phyloP scores from a whole-genome alignment of 2,329 filamentous ascomycete species.

The Aspergillus hiratsukae region DNA sequence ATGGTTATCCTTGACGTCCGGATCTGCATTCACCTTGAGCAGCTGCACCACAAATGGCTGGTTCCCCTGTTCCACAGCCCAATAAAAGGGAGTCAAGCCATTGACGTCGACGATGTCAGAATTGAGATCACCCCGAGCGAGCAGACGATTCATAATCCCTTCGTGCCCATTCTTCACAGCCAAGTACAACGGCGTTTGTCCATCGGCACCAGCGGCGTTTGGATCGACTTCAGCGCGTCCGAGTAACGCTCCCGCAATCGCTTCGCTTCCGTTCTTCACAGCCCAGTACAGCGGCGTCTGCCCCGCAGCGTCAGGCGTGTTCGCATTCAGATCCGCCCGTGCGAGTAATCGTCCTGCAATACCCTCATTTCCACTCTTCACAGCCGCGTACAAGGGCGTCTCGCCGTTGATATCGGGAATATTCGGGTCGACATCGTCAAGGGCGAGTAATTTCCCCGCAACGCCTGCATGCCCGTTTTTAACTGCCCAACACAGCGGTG shows the following conservation, averaged over 20 bases:
- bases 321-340: constrained; percentile 10
- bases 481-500: constrained; percentile 18
- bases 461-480: constrained; percentile 15
- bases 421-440: constrained; percentile 14
- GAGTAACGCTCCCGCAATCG: constrained; percentile 19
- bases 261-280: constrained; percentile 16
- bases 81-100: constrained; percentile 2
- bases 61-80: constrained; percentile 5
- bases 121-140: constrained; percentile 3
- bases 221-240: constrained; percentile 9
- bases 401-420: constrained; percentile 9
- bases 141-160: constrained; percentile 16
- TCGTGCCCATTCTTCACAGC: constrained; percentile 17
- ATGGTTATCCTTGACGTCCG: constrained; percentile 8
- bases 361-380: constrained; percentile 7
- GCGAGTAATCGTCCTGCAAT: constrained; percentile 15
- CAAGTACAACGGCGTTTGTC: constrained; percentile 10
- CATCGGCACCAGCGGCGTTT: constrained; percentile 6
- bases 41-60: constrained; percentile 6
- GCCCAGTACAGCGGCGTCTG: constrained; percentile 13
- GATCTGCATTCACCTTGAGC: constrained; percentile 6
- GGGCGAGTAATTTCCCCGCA: constrained; percentile 9
- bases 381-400: constrained; percentile 13
- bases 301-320: constrained; percentile 6
- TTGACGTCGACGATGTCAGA: constrained; percentile 1